These are phyloP conservation scores for Plasmodium fragile DNA, from an alignment of 169 alveolate species.

Conservation along the genomic window DNA sequence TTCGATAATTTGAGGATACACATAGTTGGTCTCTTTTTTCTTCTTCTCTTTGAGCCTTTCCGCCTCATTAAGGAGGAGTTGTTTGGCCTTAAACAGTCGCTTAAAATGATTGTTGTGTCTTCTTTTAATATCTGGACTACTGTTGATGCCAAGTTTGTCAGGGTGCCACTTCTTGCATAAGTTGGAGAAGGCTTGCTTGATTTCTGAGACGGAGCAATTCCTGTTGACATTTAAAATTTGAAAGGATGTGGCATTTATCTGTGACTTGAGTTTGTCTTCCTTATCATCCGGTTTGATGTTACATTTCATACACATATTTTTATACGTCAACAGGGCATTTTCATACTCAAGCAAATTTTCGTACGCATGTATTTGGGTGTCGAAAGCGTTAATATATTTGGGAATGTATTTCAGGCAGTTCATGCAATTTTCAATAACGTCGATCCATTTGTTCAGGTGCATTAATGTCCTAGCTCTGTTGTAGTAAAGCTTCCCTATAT, in stretches of 20 bases:
- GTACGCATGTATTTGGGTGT: conserved; percentile 83
- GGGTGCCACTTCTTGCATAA: conserved; percentile 87
- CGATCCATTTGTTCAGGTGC: conserved; percentile 85
- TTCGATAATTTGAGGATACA: conserved; percentile 78
- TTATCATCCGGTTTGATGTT: conserved; percentile 81
- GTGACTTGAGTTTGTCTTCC: conserved; percentile 77
- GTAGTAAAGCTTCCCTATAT: conserved; percentile 84
- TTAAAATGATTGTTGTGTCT: conserved; percentile 84
- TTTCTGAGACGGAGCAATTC: conserved; percentile 77
- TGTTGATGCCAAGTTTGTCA: conserved; percentile 79
- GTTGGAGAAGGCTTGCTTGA: conserved; percentile 82
- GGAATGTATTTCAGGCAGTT: conserved; percentile 83
- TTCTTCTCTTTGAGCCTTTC: conserved; percentile 77
- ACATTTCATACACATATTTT: conserved; percentile 80
- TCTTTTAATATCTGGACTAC: conserved; percentile 77
- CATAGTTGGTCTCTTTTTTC: conserved; percentile 81
- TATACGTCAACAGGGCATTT: conserved; percentile 76
- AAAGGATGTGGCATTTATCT: conserved; percentile 83
- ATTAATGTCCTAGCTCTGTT: conserved; percentile 85
- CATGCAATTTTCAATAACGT: conserved; percentile 82
- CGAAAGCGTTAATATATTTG: conserved; percentile 82
- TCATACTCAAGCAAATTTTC: conserved; percentile 85
- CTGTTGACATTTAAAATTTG: conserved; percentile 80
- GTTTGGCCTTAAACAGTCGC: conserved; percentile 82
- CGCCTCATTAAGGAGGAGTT: conserved; percentile 77